Evolutionary conservation across 768 basidiomycete species (phyloP), one percentile per base, ranked within the genome.

Genomic region (Lactarius trivialis): DNA sequence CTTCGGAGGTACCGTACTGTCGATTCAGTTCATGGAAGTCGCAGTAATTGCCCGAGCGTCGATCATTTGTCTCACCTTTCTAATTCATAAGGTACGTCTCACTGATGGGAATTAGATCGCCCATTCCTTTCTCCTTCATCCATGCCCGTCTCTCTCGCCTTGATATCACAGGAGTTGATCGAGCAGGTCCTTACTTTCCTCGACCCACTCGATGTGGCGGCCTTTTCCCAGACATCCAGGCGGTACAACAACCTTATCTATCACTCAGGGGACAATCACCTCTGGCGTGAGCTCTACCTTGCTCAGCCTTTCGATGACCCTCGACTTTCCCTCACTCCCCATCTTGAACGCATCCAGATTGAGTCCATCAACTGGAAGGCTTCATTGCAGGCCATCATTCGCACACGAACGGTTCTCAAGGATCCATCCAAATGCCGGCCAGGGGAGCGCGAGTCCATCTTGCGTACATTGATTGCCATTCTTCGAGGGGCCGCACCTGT

Each of bases 241-340:
- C 63, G 68, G 17, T 74, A 81, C 55, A 72, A 75, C 58, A 68
- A 66, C 3, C 65, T 84, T 60, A 71, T 88, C 26, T 85, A 86
- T 66, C 56, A 70, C 48, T 64, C 76, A 2, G 72, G 73, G 9
- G 76, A 81, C 65, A 74, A 74, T 30, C 74, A 81, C 53, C 72
- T 88, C 39, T 91, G 89, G 89, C 79, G 85, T 8, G 73, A 72
- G 9, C 76, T 90, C 6, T 91, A 89, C 71, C 83, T 91, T 48
- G 67, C 72, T 0, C 80, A 83, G 60, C 77, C 80, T 0, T 77
- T 88, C 60, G 89, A 90, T 61, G 86, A 90, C 67, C 86, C 83
- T 1, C 74, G 83, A 9, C 56, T 58, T n/a, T 80, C 83, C 51
- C 67, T 81, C 6, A 77, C 76, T 2, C 72, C 73, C 12, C 71